phyloP scores from a whole-genome alignment of 2,329 filamentous ascomycete genomes.

The Calonectria leucothoes region DNA sequence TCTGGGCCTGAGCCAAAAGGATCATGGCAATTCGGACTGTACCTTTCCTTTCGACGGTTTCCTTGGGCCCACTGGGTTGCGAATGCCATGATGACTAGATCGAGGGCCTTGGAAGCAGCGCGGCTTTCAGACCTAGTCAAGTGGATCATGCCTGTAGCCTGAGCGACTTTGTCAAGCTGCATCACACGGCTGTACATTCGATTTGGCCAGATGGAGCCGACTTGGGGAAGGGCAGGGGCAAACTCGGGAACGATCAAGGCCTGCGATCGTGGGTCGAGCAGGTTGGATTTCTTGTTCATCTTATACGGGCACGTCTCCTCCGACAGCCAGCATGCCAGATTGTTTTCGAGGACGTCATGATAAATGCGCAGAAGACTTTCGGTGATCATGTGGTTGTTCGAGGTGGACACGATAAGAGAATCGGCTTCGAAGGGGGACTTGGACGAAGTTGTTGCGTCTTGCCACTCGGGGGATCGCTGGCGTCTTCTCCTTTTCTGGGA shows the following conservation, averaged over 20 bases:
- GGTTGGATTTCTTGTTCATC: conserved; percentile 27
- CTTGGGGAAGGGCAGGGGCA: conserved; percentile 43
- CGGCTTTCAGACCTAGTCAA: conserved; percentile 53
- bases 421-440: conserved; percentile 26
- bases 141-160: conserved; percentile 50
- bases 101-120: conserved; percentile 55
- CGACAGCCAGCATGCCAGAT: conserved; percentile 63
- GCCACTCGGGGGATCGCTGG: conserved; percentile 7
- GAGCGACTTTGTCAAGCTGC: conserved; percentile 57
- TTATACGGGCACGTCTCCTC: conserved; percentile 63
- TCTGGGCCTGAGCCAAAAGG: not conserved
- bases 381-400: conserved; percentile 52
- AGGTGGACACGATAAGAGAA: conserved; percentile 37
- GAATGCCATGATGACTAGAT: conserved; percentile 62
- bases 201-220: conserved; percentile 57
- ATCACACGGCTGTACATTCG: conserved; percentile 60
- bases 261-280: not conserved
- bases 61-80: conserved; percentile 62
- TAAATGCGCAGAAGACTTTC: conserved; percentile 60
- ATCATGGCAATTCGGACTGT: not conserved
- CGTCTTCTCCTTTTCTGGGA: not conserved
- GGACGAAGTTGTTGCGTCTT: conserved; percentile 17
- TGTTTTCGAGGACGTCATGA: conserved; percentile 64
- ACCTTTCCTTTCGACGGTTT: conserved; percentile 32
- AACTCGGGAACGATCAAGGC: conserved; percentile 5